Base-by-base conservation (phyloP, 331 rosid species). In the Cydonia oblonga region DNA sequence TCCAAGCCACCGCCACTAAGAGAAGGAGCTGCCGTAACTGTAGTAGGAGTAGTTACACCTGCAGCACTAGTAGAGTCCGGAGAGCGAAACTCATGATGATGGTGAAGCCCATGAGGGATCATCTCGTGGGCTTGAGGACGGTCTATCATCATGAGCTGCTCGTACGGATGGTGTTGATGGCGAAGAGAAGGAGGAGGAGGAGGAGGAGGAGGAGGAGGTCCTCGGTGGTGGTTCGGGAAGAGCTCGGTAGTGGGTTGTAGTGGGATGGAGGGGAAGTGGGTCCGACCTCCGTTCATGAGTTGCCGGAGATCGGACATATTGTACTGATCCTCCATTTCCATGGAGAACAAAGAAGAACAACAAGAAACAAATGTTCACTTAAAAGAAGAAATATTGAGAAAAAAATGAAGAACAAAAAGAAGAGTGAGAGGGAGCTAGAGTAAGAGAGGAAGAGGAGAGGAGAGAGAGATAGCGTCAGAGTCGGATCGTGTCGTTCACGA, bases 401-500 rank as follows among this genome's bases (percentile, higher is more conserved):
- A 67, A 71, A 38, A 69, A 32, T 59, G 42, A 32, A 19, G 66
- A 32, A 53, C 42, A 68, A 68, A 71, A 78, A 60, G 72, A 74
- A 40, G 9, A 56, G 42, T 30, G 46, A 40, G 46, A 40, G 46
- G 46, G 46, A 40, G 46, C 0, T 0, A 38, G 44, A 38, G 44
- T 8, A 24, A 4, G 23, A 22, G 18, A 13, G 60, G 25, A 58
- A 61, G 67, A 53, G 76, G 67, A 72, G 44, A 38, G 62, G 75
- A 42, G 81, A 68, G 71, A 70, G 68, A 58, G 72, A 64, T 70
- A 86, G 96, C 96, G 97, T 92, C 88, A 90, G 92, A 86, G 52
- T 84, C 90, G 97, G 96, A 92, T 90, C 92, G 90, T 92, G 97
- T 90, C 97, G 95, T 88, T 84, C 92, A 86, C 91, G 89, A 90